Conservation (phyloP, 2,329 filamentous ascomycete species). For the Didymella keratinophila region DNA sequence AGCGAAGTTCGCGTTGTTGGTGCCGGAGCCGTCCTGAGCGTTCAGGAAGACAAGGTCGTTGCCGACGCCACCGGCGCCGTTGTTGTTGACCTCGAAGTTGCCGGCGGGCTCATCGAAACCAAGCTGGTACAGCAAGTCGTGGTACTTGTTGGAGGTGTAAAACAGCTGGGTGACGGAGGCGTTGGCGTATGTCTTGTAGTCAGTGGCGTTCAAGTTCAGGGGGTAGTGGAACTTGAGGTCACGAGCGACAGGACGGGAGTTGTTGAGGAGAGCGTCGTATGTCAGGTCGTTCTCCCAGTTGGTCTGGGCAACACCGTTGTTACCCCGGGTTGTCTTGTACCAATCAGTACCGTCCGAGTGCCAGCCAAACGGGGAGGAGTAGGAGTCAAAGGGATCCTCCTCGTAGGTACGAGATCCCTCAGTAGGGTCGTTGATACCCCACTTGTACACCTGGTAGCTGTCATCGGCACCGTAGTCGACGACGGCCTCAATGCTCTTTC, state of each 20-base stretch:
- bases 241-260: slow-evolving; percentile 59
- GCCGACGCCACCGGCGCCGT: slow-evolving; percentile 60
- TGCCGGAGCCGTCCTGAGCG: slow-evolving; percentile 62
- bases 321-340: slow-evolving; percentile 65
- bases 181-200: slow-evolving; percentile 56
- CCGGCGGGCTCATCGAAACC: slow-evolving; percentile 67
- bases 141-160: slow-evolving; percentile 67
- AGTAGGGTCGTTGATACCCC: slow-evolving; percentile 63
- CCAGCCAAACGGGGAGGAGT: slow-evolving; percentile 63
- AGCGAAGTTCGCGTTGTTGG: slow-evolving; percentile 67
- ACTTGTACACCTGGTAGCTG: slow-evolving; percentile 62
- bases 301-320: slow-evolving; percentile 65
- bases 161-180: slow-evolving; percentile 67
- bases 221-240: slow-evolving; percentile 55
- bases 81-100: slow-evolving; percentile 68
- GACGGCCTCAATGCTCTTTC: slow-evolving; percentile 57
- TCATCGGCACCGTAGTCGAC: slow-evolving; percentile 65
- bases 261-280: slow-evolving; percentile 52
- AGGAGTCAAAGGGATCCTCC: slow-evolving; percentile 59
- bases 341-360: slow-evolving; percentile 56
- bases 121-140: slow-evolving; percentile 65
- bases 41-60: slow-evolving; percentile 65
- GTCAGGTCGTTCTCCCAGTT: slow-evolving; percentile 55
- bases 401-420: slow-evolving; percentile 57
- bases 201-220: slow-evolving; percentile 33